These are phyloP conservation scores for Cyclocybe aegerita DNA, from an alignment of 768 basidiomycete genomes.

Conservation along the genomic window DNA sequence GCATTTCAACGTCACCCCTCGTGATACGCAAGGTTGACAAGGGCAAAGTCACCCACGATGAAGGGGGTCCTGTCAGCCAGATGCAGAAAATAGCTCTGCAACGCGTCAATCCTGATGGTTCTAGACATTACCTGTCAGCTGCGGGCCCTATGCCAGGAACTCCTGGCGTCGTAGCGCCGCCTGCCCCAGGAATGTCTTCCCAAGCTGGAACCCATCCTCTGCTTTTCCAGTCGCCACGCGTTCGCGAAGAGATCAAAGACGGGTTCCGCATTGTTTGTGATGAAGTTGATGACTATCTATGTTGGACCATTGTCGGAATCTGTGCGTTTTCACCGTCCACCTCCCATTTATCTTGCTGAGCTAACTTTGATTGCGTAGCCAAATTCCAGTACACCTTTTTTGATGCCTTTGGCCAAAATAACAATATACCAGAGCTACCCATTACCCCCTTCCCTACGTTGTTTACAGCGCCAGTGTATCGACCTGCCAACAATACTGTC, in stretches of 20 bases:
- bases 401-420: slow-evolving; percentile 82
- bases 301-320: slow-evolving; percentile 95
- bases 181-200: slow-evolving; percentile 72
- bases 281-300: slow-evolving; percentile 92
- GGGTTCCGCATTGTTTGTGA: slow-evolving; percentile 75
- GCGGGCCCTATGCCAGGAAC: slow-evolving; percentile 82
- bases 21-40: slow-evolving; percentile 93
- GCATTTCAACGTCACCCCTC: slow-evolving; percentile 82
- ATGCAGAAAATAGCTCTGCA: slow-evolving; percentile 96
- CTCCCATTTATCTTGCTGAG: not conserved
- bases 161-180: slow-evolving; percentile 63
- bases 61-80: slow-evolving; percentile 91
- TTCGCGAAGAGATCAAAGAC: slow-evolving; percentile 82
- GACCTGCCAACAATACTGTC: slow-evolving; percentile 68
- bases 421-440: slow-evolving; percentile 70
- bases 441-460: slow-evolving; percentile 91
- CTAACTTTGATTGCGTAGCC: slow-evolving; percentile 43
- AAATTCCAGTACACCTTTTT: slow-evolving; percentile 96
- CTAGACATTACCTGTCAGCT: slow-evolving; percentile 85
- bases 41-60: slow-evolving; percentile 80
- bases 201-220: slow-evolving; percentile 82
- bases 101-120: slow-evolving; percentile 77
- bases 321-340: slow-evolving; percentile 51
- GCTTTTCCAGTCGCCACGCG: slow-evolving; percentile 74
- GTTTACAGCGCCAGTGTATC: slow-evolving; percentile 76